Base-by-base conservation (phyloP, 352 stramenopile genomes). In the Globisporangium nodosum region DNA sequence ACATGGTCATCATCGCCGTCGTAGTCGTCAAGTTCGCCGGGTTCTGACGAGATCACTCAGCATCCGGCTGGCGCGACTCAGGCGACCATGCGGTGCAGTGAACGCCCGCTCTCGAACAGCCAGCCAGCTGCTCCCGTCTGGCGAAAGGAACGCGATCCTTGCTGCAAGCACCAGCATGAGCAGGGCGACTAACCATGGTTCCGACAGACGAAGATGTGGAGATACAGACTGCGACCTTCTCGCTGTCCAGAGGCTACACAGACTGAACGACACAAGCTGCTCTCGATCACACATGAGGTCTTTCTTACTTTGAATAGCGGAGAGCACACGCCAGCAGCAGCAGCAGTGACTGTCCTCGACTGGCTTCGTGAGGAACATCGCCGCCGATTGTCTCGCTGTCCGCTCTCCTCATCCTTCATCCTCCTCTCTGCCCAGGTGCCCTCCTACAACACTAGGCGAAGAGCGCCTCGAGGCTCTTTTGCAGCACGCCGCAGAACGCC, bases 381-480 rank as follows among this genome's bases (percentile, higher is more conserved):
- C 31, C 31, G 31, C 31, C 31, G 8, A 9, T 39, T 9, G 9
- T 9, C 33, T 39, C 31, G 31, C 31, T 39, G 18, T 24, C 46
- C 21, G 15, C 30, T 12, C 18, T 52, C 48, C 24, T 35, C 7
- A 21, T 35, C 21, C 24, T 12, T 43, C 37, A 27, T 27, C 24
- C 24, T 27, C 24, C 24, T 27, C 24, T 27, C 24, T 27, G 24
- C 24, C 24, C 24, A 27, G 1, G 24, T 27, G 24, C 18, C 37
- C 35, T 40, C 8, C 37, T 43, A 20, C 20, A 37, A 51, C 48
- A 18, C 64, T 84, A 73, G 35, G 64, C 70, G 51, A 87, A 65
- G 35, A 89, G 65, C 18, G 56, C 79, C 74, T 98, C 91, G 54
- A 98, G 73, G 39, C 91, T 90, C 62, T 88, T 77, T 68, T 98